Conservation (phyloP, 2,329 filamentous ascomycete genomes). For the Ceratocystiopsis sp. region DNA sequence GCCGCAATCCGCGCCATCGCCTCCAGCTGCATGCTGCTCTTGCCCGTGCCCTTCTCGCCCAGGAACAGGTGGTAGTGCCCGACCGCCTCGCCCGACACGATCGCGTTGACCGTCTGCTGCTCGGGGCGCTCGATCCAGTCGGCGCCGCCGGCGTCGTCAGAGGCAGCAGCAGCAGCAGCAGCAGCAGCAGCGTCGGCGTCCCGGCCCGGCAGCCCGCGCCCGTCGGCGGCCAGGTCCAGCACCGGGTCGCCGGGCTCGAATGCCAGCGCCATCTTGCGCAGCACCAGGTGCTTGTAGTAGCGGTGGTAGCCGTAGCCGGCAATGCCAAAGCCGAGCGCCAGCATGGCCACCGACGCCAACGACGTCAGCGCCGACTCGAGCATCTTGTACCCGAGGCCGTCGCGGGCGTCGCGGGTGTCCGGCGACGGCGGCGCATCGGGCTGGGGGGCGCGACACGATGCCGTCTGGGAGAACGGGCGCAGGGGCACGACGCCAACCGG, state of each 20-base stretch:
- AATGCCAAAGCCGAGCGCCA: conserved; percentile 45
- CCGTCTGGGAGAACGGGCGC: too few species aligned
- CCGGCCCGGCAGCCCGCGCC: conserved; percentile 28
- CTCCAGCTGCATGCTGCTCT: conserved; percentile 89
- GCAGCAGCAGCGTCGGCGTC: not conserved
- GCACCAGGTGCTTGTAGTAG: conserved; percentile 75
- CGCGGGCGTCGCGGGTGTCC: not conserved
- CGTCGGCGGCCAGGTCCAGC: conserved; percentile 57
- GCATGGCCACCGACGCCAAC: conserved; percentile 54
- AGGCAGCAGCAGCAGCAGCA: not conserved
- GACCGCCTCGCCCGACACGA: conserved; percentile 52
- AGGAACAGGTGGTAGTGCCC: conserved; percentile 87
- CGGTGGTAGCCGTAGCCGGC: conserved; percentile 67
- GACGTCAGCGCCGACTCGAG: conserved; percentile 59
- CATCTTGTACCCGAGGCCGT: conserved; percentile 40
- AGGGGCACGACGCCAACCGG: too few species aligned
- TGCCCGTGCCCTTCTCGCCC: conserved; percentile 91
- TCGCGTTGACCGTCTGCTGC: conserved; percentile 65
- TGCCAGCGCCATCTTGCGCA: conserved; percentile 84
- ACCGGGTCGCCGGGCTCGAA: conserved; percentile 88
- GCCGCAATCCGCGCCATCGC: conserved; percentile 88
- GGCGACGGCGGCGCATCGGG: too few species aligned
- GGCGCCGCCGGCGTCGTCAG: conserved; percentile 17
- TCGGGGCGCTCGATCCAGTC: conserved; percentile 77
- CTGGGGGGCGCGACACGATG: too few species aligned